These are phyloP conservation scores for Mycena kentingensis DNA, from an alignment of 768 basidiomycete species.

Conservation along the genomic window DNA sequence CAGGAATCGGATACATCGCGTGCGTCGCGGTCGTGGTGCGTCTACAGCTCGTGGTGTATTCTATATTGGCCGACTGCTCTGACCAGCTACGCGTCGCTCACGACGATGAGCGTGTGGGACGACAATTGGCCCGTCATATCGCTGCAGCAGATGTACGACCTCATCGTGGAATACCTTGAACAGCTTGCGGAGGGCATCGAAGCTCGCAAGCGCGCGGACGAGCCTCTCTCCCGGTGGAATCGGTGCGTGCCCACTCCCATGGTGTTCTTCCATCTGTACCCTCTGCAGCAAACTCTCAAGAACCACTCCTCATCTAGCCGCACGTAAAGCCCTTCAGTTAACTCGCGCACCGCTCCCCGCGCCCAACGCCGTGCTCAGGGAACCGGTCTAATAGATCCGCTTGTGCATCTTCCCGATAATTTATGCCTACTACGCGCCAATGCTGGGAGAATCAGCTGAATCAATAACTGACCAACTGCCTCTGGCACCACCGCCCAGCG, in stretches of 20 bases:
- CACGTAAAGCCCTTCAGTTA: neutral
- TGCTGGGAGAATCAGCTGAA: too few relatives aligned
- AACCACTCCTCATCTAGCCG: neutral
- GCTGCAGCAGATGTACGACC: constrained; percentile 7
- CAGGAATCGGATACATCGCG: constrained; percentile 1
- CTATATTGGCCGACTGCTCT: neutral
- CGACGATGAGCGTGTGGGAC: neutral
- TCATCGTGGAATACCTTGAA: constrained; percentile 15
- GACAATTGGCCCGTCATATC: neutral
- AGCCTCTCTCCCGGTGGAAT: constrained; percentile 15
- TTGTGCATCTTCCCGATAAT: neutral
- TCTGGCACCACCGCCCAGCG: too few relatives aligned
- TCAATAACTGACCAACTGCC: too few relatives aligned
- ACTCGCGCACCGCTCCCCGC: neutral
- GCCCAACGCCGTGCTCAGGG: neutral
- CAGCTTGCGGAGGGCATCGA: neutral
- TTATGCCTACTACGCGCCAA: neutral
- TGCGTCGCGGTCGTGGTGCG: constrained; percentile 7
- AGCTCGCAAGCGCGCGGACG: constrained; percentile 2
- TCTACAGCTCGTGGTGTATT: neutral
- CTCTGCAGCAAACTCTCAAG: neutral
- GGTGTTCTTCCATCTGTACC: too few relatives aligned
- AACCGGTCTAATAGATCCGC: neutral
- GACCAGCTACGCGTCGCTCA: constrained; percentile 5
- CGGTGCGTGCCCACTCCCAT: neutral